These are phyloP conservation scores for Dipteronia sinensis DNA, from an alignment of 345 rosid species.

Conservation along the genomic window DNA sequence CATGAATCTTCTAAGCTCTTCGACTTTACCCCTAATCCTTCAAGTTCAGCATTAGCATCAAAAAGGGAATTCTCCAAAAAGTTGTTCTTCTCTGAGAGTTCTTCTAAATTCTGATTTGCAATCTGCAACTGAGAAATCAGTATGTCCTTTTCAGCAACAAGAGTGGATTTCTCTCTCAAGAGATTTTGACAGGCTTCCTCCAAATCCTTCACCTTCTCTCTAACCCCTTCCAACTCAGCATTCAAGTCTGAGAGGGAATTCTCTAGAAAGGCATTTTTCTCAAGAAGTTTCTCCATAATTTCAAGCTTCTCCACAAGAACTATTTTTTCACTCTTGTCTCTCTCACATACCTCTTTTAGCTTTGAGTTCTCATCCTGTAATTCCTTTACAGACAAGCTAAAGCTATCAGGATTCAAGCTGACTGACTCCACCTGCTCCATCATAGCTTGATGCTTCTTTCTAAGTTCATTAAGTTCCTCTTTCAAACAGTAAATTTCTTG, in stretches of 20 bases:
- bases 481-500: slow-evolving; percentile 96
- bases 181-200: slow-evolving; percentile 70
- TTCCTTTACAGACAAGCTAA: slow-evolving; percentile 65
- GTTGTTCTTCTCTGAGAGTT: slow-evolving; percentile 63
- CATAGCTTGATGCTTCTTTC: slow-evolving; percentile 60
- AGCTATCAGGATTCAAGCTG: slow-evolving; percentile 57
- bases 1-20: slow-evolving; percentile 69
- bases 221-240: slow-evolving; percentile 72
- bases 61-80: slow-evolving; percentile 70
- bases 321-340: slow-evolving; percentile 53
- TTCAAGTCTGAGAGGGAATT: slow-evolving; percentile 88
- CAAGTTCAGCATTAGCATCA: slow-evolving; percentile 77
- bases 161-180: slow-evolving; percentile 61
- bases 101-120: slow-evolving; percentile 52
- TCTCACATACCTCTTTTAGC: slow-evolving; percentile 57
- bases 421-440: slow-evolving; percentile 75
- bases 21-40: slow-evolving; percentile 50
- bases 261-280: slow-evolving; percentile 79
- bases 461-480: slow-evolving; percentile 82
- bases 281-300: slow-evolving; percentile 74
- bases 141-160: slow-evolving; percentile 60
- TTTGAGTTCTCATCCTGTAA: slow-evolving; percentile 62
- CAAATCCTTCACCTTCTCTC: slow-evolving; percentile 61
- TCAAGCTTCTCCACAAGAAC: slow-evolving; percentile 67
- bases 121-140: slow-evolving; percentile 58